Evolutionary conservation across 352 stramenopile species (phyloP), one percentile per base, ranked within the genome.

Genomic region (Blastocystis sp.): DNA sequence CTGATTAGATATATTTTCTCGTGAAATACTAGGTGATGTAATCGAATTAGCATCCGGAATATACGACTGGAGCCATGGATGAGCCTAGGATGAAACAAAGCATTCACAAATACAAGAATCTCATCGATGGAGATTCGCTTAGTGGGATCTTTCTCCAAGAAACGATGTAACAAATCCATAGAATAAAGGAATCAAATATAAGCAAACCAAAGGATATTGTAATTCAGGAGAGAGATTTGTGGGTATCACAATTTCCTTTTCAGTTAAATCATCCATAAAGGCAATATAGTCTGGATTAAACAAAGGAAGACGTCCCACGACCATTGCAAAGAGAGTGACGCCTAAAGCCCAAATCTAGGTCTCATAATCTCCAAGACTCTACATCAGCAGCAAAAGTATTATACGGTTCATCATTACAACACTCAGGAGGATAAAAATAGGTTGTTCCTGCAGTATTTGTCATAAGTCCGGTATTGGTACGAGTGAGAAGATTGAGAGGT

Each of bases 241-340:
- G 42, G 77, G 77, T 14, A 87, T 87, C 59, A 75, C 77, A 51
- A 87, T 63, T n/a, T 87, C 77, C 77, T 87, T 87, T 29, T 74
- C 65, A 29, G 63, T 11, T 21, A 87, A 27, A 42, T 74, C 77
- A 46, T 87, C 77, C 59, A 78, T 78, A 61, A 87, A 87, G 46
- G 71, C 77, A 61, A 87, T 74, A 19, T n/a, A 58, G 35, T 87
- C 65, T 32, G 59, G 59, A 46, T 78, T 74, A 51, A 42, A 87
- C 0, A 87, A 54, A 27, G 77, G 77, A 3, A 87, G 29, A 19
- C 59, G 59, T 6, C 77, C 77, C 7, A 74, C 59, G n/a, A 95
- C 91, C 92, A 95, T 94, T 91, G 95, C 95, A 88, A 93, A 96
- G 46, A 96, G 88, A 24, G 93, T 96, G 16, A 92, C 92, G 32